Conservation (phyloP, 176 grass and related monocot genomes). For the Triticum timopheevii region DNA sequence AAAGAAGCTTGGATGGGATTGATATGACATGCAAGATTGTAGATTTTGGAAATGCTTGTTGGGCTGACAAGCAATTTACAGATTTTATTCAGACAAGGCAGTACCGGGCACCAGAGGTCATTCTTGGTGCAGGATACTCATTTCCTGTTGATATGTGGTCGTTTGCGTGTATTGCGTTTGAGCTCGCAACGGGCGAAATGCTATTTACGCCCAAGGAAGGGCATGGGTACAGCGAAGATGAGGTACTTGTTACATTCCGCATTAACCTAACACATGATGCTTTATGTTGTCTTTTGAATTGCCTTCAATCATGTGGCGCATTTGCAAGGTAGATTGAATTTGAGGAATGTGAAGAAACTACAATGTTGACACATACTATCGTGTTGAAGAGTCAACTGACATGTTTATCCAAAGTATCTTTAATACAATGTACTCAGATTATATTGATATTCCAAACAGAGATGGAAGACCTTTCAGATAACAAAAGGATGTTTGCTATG, state of each 20-base stretch:
- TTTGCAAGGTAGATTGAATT: neutral
- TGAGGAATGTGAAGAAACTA: neutral
- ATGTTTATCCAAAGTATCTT: constrained; percentile 8
- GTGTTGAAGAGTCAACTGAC: constrained; percentile 3
- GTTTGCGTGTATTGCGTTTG: constrained; percentile 91
- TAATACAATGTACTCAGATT: neutral
- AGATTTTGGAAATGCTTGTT: constrained; percentile 98
- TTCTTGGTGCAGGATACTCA: constrained; percentile 76
- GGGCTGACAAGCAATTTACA: constrained; percentile 82
- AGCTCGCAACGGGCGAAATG: constrained; percentile 96
- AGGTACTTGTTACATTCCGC: constrained; percentile 57
- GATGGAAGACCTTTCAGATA: constrained; percentile 9
- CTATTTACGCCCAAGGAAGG: constrained; percentile 88
- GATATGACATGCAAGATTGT: constrained; percentile 95
- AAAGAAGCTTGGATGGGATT: constrained; percentile 90
- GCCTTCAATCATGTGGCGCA: neutral
- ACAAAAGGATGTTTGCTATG: neutral
- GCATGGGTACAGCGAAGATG: constrained; percentile 92
- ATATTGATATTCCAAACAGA: neutral
- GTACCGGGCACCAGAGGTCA: constrained; percentile 83
- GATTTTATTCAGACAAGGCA: constrained; percentile 98
- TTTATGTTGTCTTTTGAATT: constrained; percentile 23
- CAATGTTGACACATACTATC: neutral
- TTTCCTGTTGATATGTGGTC: constrained; percentile 92
- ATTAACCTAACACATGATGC: neutral